Base-by-base conservation (phyloP, 495 filamentous ascomycete genomes). In the Penicillium desertorum region DNA sequence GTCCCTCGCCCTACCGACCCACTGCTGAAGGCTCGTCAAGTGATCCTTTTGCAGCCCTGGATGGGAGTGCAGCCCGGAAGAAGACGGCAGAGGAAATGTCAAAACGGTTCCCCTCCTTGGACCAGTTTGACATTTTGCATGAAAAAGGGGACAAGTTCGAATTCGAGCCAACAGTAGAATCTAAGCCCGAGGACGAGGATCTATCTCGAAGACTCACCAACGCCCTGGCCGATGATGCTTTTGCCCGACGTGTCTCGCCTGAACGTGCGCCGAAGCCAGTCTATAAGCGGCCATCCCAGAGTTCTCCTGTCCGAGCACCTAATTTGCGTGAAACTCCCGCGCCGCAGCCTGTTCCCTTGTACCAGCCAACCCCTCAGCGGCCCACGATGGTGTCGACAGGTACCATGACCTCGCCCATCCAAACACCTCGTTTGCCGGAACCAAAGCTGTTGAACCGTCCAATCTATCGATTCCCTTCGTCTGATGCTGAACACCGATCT, bases 41-140 rank as follows among this genome's bases (percentile, higher is more conserved):
- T 51, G 94, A 98, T 71, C 94, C 94, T 1, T 98, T 97, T 71
- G 88, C 88, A 27, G 90, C 88, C 5, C 77, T 98, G 17, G 94
- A 98, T 68, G 81, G 86, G 8, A 70, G 61, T 30, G 82, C 81
- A 49, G 58, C 81, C 12, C 67, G 78, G 16, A 77, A 78, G 17
- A 76, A 77, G 14, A 74, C 76, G 45, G 74, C 72, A 6, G 94
- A 98, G 62, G 95, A 97, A 62, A 73, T 96, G 51, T 89, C 92
- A 3, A 82, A 84, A 45, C 83, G 88, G 49, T 98, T 97, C 62
- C 94, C 94, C 4, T 90, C 90, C 10, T 78, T 98, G 29, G 93
- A 98, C 58, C 90, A 98, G 61, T 98, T 98, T 67, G 84, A 92
- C 23, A 79, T 98, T 41, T 77, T 96, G 42, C 91, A 96, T 60